Evolutionary conservation across 257 asterid species (phyloP).

Genomic region (Fraxinus cuspidata): DNA sequence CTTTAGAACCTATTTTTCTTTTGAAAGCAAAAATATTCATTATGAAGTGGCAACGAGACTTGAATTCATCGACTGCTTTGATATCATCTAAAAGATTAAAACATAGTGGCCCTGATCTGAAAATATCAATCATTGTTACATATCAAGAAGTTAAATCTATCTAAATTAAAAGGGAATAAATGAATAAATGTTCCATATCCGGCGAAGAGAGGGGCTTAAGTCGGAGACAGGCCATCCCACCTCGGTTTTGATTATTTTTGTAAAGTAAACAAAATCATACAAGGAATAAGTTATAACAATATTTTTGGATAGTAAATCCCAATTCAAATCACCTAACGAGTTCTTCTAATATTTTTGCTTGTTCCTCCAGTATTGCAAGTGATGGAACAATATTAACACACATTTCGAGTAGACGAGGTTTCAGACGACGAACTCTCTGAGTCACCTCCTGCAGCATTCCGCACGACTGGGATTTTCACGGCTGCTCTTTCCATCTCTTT

Average conservation of each 20-base stretch:
- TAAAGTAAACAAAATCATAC: constrained; percentile 14
- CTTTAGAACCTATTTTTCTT: no score
- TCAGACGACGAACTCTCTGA: constrained; percentile 42
- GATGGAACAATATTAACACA: constrained; percentile 31
- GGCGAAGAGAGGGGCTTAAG: neutral
- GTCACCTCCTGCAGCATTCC: constrained; percentile 48
- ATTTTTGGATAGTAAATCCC: neutral
- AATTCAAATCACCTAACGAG: constrained; percentile 3
- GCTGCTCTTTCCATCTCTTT: constrained; percentile 91
- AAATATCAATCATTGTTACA: neutral
- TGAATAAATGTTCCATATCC: neutral
- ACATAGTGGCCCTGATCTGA: neutral
- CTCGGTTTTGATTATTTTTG: constrained; percentile 27
- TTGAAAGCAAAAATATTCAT: no score
- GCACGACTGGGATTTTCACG: constrained; percentile 53
- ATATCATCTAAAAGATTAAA: neutral
- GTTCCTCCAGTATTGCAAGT: constrained; percentile 15
- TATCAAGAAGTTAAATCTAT: neutral
- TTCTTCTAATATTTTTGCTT: constrained; percentile 15
- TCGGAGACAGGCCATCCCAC: neutral
- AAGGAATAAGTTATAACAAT: constrained; percentile 21
- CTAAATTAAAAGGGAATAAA: neutral
- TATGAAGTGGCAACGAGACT: no score
- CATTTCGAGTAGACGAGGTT: constrained; percentile 55
- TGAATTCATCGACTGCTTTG: neutral